Evolutionary conservation across 1,284 basidiomycete species (phyloP), one percentile per base, ranked within the genome.

Genomic region (Leccinum angustisporum): DNA sequence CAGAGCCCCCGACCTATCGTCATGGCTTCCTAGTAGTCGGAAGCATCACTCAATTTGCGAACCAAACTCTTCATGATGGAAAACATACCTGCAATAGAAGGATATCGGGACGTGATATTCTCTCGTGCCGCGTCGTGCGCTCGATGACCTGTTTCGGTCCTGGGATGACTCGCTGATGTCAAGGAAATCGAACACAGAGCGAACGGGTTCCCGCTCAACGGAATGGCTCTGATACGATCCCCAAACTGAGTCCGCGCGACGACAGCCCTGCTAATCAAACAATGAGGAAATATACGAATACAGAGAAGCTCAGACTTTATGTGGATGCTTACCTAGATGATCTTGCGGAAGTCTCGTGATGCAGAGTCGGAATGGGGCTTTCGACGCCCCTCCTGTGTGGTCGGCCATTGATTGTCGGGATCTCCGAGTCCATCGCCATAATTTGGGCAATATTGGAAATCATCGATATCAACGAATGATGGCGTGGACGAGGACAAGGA

Each of bases 111-210:
- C 7, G 54, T 18, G 7, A 27, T 36, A 51, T 57, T 53, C 48
- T 65, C 68, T 59, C 64, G 61, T 21, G 21, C 21, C 21, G 21
- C 21, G 21, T 21, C 21, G 21, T 7, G 36, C 52, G 13, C 64
- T 43, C 0, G 61, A 61, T 43, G 57, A 56, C 53, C 70, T 64
- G 38, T 43, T 62, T 43, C 59, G 58, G 11, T 71, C 63, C n/a
- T 62, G 67, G 14, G 69, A 54, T 11, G 67, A 60, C 21, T 70
- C 70, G 3, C 54, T 54, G 14, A 71, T 64, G 30, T 68, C 65
- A 58, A 72, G 74, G 56, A 74, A 63, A 55, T 72, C 72, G 25
- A 72, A 72, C 1, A 74, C 68, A 14, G 70, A 71, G 3, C 66
- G 70, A n/a, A 68, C 64, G 2, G 70, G 40, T 27, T 68, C 70